Evolutionary conservation across 257 asterid genomes (phyloP), one percentile per base, ranked within the genome.

Genomic region (Gynochthodes officinalis): DNA sequence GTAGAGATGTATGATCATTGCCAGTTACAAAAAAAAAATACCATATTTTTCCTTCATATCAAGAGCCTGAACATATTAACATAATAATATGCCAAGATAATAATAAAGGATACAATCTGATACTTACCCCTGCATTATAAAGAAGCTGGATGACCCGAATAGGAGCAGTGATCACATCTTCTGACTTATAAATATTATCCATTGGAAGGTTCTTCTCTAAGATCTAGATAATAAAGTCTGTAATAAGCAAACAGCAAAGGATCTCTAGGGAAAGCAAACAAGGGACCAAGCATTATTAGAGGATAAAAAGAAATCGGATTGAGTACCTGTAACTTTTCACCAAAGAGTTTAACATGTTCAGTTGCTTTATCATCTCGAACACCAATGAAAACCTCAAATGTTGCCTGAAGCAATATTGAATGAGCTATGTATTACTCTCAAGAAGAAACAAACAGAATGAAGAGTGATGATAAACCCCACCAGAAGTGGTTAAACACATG

Each of bases 371-470:
- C 99, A 82, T 91, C 99, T 67, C 91, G 88, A 76, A 94, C 76
- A 73, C 95, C 97, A 77, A 94, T 79, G 77, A 87, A 94, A 76
- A 97, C 98, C 85, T 94, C 99, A 80, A 91, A 91, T 64, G 98
- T 94, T 66, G 99, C 98, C 99, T 94, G 74, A 40, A 67, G 73
- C 70, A 71, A 78, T 62, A 76, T 61, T 40, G 74, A 53, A 64
- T 62, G 59, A 84, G 54, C 72, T 23, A 63, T 9, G 53, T 32
- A 37, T 14, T 48, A 30, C 35, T 40, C 61, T 13, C 9, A 73
- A 14, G 71, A 74, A 49, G 64, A 52, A 33, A 15, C 13, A 33
- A 53, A 37, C 3, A 27, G 37, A 27, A n/a, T 2, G 25, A 5
- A 21, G 32, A 13, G 19, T 4, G 23, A 54, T 11, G 3, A 28